These are phyloP conservation scores for Elaeis guineensis DNA, from an alignment of 176 grass and related monocot species.

Conservation along the genomic window DNA sequence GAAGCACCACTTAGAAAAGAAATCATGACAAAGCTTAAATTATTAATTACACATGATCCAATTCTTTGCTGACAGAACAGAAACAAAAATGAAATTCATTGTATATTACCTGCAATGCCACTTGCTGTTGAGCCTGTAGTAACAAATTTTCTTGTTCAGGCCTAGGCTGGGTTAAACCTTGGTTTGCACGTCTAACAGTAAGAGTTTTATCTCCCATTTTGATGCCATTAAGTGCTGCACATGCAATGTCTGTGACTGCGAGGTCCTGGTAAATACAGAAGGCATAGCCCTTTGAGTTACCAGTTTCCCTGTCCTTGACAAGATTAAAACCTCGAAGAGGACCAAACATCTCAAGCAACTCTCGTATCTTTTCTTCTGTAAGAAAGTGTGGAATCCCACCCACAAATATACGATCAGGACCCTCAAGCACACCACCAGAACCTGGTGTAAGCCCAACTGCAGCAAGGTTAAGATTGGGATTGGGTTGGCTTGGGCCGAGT, in stretches of 20 bases:
- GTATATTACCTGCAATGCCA: conserved; percentile 67
- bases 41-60: too few relatives aligned
- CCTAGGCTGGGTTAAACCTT: conserved; percentile 77
- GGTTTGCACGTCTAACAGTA: conserved; percentile 89
- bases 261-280: conserved; percentile 96
- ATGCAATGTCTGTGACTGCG: conserved; percentile 82
- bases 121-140: conserved; percentile 84
- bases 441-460: conserved; percentile 87
- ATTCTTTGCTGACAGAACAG: too few relatives aligned
- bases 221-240: conserved; percentile 95
- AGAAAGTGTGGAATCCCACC: conserved; percentile 94
- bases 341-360: conserved; percentile 88
- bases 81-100: background rate
- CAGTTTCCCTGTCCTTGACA: conserved; percentile 95
- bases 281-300: conserved; percentile 95
- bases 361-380: conserved; percentile 82
- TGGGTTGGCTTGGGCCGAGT: conserved; percentile 89
- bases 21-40: too few relatives aligned
- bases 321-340: conserved; percentile 89
- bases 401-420: conserved; percentile 92
- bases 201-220: conserved; percentile 99
- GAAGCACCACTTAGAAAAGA: too few relatives aligned
- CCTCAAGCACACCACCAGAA: conserved; percentile 91
- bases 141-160: conserved; percentile 85
- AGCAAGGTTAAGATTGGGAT: conserved; percentile 86